Evolutionary conservation across 305 asterid genomes (phyloP), one percentile per base, ranked within the genome.

Genomic region (Fraxinus latifolia): DNA sequence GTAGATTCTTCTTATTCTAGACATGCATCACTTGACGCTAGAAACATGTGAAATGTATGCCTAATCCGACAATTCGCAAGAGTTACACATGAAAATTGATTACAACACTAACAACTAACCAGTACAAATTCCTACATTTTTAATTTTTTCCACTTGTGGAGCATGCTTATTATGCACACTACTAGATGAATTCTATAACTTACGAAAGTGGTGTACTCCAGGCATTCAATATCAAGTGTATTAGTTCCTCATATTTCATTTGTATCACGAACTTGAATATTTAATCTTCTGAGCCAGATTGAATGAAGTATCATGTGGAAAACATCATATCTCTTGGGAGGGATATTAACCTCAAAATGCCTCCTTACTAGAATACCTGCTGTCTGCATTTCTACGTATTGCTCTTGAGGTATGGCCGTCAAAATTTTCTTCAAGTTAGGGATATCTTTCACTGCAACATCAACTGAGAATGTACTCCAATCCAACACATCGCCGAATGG

Each of bases 291-390:
- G 3, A 90, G 90, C 93, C 94, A 90, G 23, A 90, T 80, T 3
- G 94, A 90, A 32, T 92, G 94, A 34, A 92, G 90, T 17, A 89
- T 84, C 92, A 89, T 90, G 74, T 89, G 94, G 37, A 91, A 90
- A 5, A 91, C 90, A 84, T 91, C 96, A 5, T 76, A 91, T 4
- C 91, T 44, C 21, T 86, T 86, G 0, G 93, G 91, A n/a, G 93
- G 94, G 9, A 87, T 82, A 82, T 90, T 90, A 1, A 92, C 90
- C 81, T 84, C 86, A 14, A 92, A 92, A 83, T 92, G 97, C 36
- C 87, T 80, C 78, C 91, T 89, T 34, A 86, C 89, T 15, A 32
- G 70, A 27, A 86, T 55, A 12, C 91, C 94, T 11, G 21, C 84
- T 76, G 29, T 84, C 78, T 92, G 94, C 97, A 89, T 87, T 85